Conservation (phyloP, 495 filamentous ascomycete species). For the Penicillium cosmopolitanum region DNA sequence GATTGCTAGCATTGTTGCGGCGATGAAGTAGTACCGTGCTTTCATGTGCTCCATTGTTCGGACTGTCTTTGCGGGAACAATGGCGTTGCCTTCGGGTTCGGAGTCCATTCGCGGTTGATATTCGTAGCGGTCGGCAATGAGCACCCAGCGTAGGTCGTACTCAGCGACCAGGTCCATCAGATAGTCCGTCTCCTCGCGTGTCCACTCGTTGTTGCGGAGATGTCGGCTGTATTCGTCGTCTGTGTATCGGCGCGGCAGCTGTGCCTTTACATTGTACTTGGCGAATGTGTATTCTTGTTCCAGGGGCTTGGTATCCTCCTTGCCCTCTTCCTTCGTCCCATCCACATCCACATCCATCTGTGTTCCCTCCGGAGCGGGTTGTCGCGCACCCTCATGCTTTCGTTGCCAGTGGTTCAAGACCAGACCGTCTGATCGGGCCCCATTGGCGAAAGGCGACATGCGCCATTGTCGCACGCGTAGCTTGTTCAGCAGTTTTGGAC, state of each 20-base stretch:
- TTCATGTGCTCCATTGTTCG: constrained; percentile 91
- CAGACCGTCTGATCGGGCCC: constrained; percentile 57
- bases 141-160: constrained; percentile 82
- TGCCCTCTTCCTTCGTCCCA: constrained; percentile 29
- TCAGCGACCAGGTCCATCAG: constrained; percentile 72
- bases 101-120: constrained; percentile 57
- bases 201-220: constrained; percentile 77
- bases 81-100: constrained; percentile 41
- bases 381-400: constrained; percentile 42
- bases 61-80: constrained; percentile 43
- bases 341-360: constrained; percentile 50
- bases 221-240: constrained; percentile 83
- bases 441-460: constrained; percentile 61
- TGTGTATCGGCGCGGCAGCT: constrained; percentile 71
- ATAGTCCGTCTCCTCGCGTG: constrained; percentile 91
- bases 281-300: constrained; percentile 57
- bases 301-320: constrained; percentile 38
- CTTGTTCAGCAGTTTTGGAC: constrained; percentile 62
- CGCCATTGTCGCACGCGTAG: constrained; percentile 56
- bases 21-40: constrained; percentile 83
- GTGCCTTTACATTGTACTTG: constrained; percentile 82
- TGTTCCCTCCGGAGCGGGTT: constrained; percentile 42
- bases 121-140: constrained; percentile 94
- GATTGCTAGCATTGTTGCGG: constrained; percentile 81
- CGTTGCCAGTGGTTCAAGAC: constrained; percentile 71